These are phyloP conservation scores for Carex arenaria DNA, from an alignment of 202 grass and related monocot genomes.

Conservation along the genomic window DNA sequence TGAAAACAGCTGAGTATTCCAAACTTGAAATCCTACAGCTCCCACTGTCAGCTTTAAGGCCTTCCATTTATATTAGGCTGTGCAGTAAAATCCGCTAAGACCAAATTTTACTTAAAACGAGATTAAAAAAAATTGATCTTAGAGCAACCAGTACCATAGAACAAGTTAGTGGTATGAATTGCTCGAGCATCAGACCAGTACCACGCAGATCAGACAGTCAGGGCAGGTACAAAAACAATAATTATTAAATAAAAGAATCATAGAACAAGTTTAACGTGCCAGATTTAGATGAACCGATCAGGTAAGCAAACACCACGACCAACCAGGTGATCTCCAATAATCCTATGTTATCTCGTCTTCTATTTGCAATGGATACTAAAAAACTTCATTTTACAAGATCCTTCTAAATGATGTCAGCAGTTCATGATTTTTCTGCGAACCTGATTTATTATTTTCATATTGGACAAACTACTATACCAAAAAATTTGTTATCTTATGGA, in stretches of 20 bases:
- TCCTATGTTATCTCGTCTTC: not conserved
- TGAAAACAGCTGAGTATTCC: not conserved
- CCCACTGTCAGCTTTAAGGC: not conserved
- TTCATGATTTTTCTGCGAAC: too few relatives aligned
- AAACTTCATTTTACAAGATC: not conserved
- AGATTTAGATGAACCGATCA: not conserved
- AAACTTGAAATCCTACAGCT: not conserved
- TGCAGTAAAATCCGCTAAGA: not conserved
- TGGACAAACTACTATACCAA: too few relatives aligned
- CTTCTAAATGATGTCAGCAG: too few relatives aligned
- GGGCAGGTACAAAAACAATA: not conserved
- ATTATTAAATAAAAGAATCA: not conserved
- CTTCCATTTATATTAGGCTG: not conserved
- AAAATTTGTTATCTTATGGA: too few relatives aligned
- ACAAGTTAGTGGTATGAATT: not conserved
- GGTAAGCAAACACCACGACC: not conserved
- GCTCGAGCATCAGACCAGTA: not conserved
- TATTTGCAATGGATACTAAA: constrained; percentile 5
- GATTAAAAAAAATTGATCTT: not conserved
- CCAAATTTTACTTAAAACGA: not conserved
- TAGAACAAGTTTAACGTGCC: not conserved
- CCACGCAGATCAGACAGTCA: not conserved
- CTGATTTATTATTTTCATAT: too few relatives aligned
- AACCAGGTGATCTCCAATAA: not conserved
- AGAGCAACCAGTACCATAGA: too few relatives aligned